These are phyloP conservation scores for Podospora pseudoanserina DNA, from an alignment of 495 filamentous ascomycete species.

Conservation along the genomic window DNA sequence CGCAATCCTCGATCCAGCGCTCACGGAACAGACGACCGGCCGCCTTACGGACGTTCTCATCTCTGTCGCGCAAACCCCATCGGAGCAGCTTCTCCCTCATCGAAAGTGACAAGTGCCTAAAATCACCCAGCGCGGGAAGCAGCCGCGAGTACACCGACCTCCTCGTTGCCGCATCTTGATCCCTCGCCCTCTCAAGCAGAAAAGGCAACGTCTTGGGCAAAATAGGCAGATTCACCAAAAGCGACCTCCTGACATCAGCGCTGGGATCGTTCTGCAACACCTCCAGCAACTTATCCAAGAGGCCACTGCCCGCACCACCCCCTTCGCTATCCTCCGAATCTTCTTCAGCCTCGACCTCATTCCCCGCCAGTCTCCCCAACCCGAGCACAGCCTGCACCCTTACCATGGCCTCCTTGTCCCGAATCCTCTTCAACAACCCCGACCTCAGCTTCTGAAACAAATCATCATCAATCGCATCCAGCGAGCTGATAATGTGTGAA, in stretches of 20 bases:
- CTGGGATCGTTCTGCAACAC: slow-evolving; percentile 92
- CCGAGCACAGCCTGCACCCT: slow-evolving; percentile 92
- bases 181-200: slow-evolving; percentile 85
- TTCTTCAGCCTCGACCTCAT: slow-evolving; percentile 71
- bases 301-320: slow-evolving; percentile 52
- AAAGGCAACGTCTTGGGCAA: slow-evolving; percentile 78
- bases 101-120: slow-evolving; percentile 88
- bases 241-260: slow-evolving; percentile 81
- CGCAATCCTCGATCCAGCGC: slow-evolving; percentile 94
- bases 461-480: slow-evolving; percentile 86
- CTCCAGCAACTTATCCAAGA: slow-evolving; percentile 81
- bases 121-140: slow-evolving; percentile 87
- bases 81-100: slow-evolving; percentile 95
- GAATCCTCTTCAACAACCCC: slow-evolving; percentile 74
- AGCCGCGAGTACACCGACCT: slow-evolving; percentile 84
- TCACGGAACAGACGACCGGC: slow-evolving; percentile 86
- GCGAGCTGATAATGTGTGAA: slow-evolving; percentile 79
- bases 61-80: slow-evolving; percentile 92
- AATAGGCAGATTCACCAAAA: slow-evolving; percentile 86
- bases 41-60: slow-evolving; percentile 90
- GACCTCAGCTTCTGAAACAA: slow-evolving; percentile 75
- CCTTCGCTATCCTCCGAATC: slow-evolving; percentile 62
- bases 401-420: slow-evolving; percentile 89
- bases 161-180: slow-evolving; percentile 78
- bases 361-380: slow-evolving; percentile 76